phyloP scores from a whole-genome alignment of 192 early-diverging fungal species.

The Entomortierella chlamydospora region DNA sequence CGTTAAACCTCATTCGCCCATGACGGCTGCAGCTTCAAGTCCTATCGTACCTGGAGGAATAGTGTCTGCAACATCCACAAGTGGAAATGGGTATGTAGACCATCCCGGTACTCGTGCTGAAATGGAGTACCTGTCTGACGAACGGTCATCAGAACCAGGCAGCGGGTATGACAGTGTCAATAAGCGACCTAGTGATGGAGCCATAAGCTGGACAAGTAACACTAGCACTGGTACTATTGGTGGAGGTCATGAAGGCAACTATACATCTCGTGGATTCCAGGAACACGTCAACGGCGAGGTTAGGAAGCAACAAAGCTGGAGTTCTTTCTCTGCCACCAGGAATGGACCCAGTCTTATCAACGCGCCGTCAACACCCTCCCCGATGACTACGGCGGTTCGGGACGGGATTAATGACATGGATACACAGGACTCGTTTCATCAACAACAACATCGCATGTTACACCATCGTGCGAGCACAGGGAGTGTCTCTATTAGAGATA shows the following conservation, averaged over 20 bases:
- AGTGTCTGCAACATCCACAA: background rate
- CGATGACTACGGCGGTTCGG: background rate
- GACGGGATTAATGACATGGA: conserved; percentile 14
- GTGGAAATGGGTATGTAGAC: background rate
- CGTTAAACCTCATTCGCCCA: background rate
- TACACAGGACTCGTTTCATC: conserved; percentile 21
- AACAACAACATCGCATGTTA: background rate
- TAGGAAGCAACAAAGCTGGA: conserved; percentile 32
- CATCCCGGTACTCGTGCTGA: conserved; percentile 1
- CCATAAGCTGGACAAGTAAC: conserved; percentile 13
- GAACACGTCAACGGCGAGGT: background rate
- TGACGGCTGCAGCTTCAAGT: background rate
- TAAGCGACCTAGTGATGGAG: conserved; percentile 21
- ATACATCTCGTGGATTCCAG: background rate
- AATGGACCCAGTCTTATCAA: background rate
- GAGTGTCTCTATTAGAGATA: conserved; percentile 12
- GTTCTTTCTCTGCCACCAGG: conserved; percentile 1
- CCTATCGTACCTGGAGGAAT: conserved; percentile 10
- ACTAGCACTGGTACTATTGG: conserved; percentile 1
- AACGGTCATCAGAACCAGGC: conserved; percentile 11
- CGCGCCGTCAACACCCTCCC: conserved; percentile 3
- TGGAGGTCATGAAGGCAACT: background rate
- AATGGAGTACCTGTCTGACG: conserved; percentile 26
- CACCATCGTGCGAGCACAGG: conserved; percentile 26
- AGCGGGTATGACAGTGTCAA: background rate